Evolutionary conservation across 139 green algal genomes (phyloP).

Genomic region (Pleodorina starrii): DNA sequence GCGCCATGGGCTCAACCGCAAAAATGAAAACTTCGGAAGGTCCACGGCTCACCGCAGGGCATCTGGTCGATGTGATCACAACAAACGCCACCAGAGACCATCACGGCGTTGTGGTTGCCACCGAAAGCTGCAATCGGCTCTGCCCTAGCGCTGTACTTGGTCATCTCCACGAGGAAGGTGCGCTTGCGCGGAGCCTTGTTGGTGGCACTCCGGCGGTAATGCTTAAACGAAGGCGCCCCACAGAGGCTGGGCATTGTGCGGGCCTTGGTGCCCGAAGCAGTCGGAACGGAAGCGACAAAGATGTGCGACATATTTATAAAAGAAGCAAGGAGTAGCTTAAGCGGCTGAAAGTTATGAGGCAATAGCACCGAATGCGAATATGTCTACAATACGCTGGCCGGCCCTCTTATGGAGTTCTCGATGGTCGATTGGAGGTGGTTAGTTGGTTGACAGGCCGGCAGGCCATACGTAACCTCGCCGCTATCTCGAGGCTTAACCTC

Average conservation of each 20-base stretch:
- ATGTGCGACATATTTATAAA: no score
- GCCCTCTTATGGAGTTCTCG: no score
- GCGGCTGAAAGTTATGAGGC: no score
- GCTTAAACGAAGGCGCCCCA: not conserved
- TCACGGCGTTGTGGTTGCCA: not conserved
- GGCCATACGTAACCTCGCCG: no score
- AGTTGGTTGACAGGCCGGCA: no score
- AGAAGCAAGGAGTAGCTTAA: no score
- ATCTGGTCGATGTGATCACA: not conserved
- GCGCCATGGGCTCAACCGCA: no score
- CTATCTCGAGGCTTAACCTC: no score
- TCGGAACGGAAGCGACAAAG: not conserved
- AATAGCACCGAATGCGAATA: no score
- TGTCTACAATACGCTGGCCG: no score
- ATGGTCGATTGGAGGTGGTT: no score
- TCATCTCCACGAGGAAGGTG: slow-evolving; percentile 55
- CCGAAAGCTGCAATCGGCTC: not conserved
- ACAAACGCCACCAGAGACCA: not conserved
- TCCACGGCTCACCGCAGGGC: not conserved
- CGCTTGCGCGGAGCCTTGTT: slow-evolving; percentile 56
- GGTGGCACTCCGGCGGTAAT: slow-evolving; percentile 50
- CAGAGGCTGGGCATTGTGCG: not conserved
- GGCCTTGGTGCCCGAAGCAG: not conserved
- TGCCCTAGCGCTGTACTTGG: not conserved
- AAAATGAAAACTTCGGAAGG: no score